phyloP scores from a whole-genome alignment of 148 eudicot species.

The Rhododendron henanense region DNA sequence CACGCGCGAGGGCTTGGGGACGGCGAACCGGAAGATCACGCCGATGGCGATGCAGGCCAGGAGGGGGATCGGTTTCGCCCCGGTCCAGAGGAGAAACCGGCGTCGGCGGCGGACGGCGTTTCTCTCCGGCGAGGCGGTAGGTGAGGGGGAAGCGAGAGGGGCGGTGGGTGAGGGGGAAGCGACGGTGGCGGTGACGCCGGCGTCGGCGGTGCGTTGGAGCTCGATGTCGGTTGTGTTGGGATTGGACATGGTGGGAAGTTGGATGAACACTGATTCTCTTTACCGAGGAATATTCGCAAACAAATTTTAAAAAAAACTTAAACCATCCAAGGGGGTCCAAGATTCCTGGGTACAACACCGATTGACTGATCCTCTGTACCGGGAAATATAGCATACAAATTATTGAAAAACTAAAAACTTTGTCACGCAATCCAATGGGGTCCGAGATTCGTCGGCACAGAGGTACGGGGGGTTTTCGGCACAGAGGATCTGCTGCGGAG shows the following conservation, averaged over 20 bases:
- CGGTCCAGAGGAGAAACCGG: slow-evolving; percentile 18
- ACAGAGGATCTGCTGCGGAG: not conserved
- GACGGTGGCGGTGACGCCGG: not conserved
- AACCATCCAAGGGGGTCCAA: too few species aligned
- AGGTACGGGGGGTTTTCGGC: too few species aligned
- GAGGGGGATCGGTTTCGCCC: slow-evolving; percentile 34
- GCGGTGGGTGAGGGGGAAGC: not conserved
- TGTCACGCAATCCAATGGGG: too few species aligned
- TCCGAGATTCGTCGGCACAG: too few species aligned
- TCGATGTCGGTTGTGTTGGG: not conserved
- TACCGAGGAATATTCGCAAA: too few species aligned
- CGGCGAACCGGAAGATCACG: slow-evolving; percentile 46
- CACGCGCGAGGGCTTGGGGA: slow-evolving; percentile 60
- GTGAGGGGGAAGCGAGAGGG: not conserved
- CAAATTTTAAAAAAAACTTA: too few species aligned
- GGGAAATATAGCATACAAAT: too few species aligned
- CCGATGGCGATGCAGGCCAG: slow-evolving; percentile 23
- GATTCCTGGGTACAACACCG: too few species aligned
- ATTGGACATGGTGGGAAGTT: not conserved
- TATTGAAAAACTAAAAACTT: too few species aligned
- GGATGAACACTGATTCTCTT: too few species aligned
- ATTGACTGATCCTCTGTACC: too few species aligned
- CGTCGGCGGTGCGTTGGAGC: not conserved
- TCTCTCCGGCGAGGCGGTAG: too few species aligned
- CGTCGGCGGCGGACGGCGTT: not conserved